Evolutionary conservation across 345 rosid species (phyloP), one percentile per base, ranked within the genome.

Genomic region (Eucalyptus virginea): DNA sequence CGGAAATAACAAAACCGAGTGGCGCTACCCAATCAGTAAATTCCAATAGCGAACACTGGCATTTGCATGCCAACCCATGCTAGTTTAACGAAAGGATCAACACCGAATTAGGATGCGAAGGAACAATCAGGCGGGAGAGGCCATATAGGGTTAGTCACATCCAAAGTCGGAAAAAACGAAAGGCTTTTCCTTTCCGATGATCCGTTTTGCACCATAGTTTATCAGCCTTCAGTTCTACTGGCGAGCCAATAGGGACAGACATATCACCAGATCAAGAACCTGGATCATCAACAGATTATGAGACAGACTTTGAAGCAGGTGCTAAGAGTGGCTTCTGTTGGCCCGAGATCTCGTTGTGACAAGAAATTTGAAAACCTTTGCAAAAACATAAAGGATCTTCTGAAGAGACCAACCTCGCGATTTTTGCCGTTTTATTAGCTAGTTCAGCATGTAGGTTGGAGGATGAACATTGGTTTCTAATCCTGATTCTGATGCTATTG

Each of bases 301-400:
- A 77, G 83, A 37, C 45, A 77, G 13, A 40, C 83, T 12, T 4
- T 77, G 83, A 77, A 77, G 16, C 83, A 19, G 47, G 30, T 21
- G 14, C 47, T 11, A 37, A 37, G 45, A 37, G 83, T 37, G 45
- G 83, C 42, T 77, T 77, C 16, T 21, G 45, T 19, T 6, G 45
- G 47, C 47, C 47, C 0, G 1, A 77, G 83, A 77, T 37, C 45
- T 3, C 47, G 2, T 21, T 3, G 0, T 1, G 9, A 23, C 13
- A 26, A 77, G 16, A 44, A 77, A 42, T 77, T 77, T 3, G 47
- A 6, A 77, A 77, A 40, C 47, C 58, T 52, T 52, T 0, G 5
- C 58, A 52, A 52, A 52, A 52, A 52, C 58, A 52, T 19, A 19
- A 4, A 52, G 58, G 58, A 52, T 52, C 58, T 52, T 52, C 26